Base-by-base conservation (phyloP, 306 rosid species). In the Begonia peltatifolia region DNA sequence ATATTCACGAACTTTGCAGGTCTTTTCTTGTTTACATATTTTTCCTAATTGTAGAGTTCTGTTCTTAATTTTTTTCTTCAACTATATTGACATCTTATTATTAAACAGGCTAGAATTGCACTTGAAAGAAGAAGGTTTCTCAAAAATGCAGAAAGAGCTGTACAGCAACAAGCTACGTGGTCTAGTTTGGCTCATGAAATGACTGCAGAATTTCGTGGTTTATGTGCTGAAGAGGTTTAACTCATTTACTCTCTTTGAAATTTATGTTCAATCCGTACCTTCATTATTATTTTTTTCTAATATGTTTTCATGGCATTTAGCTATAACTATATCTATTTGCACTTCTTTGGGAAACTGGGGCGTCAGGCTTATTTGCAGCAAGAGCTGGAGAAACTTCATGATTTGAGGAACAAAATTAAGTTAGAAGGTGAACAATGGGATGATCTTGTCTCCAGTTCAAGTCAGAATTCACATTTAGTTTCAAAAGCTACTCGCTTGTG, bases 391-490 rank as follows among this genome's bases (percentile, higher is more conserved):
- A 86, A 92, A 57, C 72, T 83, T 41, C 99, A 92, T 56, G 99
- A 92, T 71, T 69, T 83, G 69, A 83, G 96, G 69, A 92, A 81
- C 84, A 86, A 86, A 74, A 94, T 92, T 67, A 92, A 92, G 84
- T 73, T 87, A 75, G 99, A 92, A 81, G 96, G 96, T 68, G 96
- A 92, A 63, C 84, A 76, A 2, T 92, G 96, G 99, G 99, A 92
- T 55, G 99, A 92, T 61, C 99, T 92, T 46, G 94, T 92, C 50
- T 86, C 99, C 41, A 83, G 93, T 67, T 92, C 99, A 38, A 92
- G 99, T 74, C 99, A 86, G 71, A 92, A 86, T 73, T 83, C 99
- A 56, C 99, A 86, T 79, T 77, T 92, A 68, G 99, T 92, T 60
- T 76, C 88, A 4, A 92, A 92, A 73, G 99, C 99, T 71, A 92